Evolutionary conservation across 345 rosid genomes (phyloP).

Genomic region (Camelina hispida): DNA sequence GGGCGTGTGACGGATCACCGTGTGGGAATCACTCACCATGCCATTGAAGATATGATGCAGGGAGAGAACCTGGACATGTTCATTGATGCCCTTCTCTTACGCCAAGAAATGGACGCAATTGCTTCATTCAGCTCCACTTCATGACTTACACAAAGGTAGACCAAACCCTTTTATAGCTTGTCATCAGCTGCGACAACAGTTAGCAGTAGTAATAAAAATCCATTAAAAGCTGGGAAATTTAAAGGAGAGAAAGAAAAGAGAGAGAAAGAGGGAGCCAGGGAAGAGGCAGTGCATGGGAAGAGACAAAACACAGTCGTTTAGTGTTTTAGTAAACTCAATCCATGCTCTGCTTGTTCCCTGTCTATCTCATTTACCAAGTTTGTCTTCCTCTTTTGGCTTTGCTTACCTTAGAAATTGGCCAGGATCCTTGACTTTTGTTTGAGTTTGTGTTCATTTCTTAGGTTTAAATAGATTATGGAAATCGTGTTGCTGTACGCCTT

Average conservation of each 20-base stretch:
- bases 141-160: constrained; percentile 45
- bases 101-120: constrained; percentile 94
- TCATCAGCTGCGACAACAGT: constrained; percentile 16
- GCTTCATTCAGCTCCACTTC: constrained; percentile 68
- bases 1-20: constrained; percentile 94
- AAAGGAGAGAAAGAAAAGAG: constrained; percentile 15
- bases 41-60: constrained; percentile 72
- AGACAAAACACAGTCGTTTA: constrained; percentile 54
- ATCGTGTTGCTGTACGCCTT: not conserved
- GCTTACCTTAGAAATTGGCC: constrained; percentile 3
- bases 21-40: constrained; percentile 82
- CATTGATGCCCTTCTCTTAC: constrained; percentile 86
- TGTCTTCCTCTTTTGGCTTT: constrained; percentile 48
- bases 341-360: constrained; percentile 80
- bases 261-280: constrained; percentile 73
- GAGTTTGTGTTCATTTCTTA: not conserved
- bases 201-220: constrained; percentile 18
- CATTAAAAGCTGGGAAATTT: constrained; percentile 8
- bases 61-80: constrained; percentile 86
- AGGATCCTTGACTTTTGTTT: constrained; percentile 24
- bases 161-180: not conserved
- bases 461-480: constrained; percentile 42
- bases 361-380: constrained; percentile 46
- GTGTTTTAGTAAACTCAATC: constrained; percentile 55
- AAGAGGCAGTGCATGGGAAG: constrained; percentile 98